Evolutionary conservation across 192 early-diverging fungal species (phyloP).

Genomic region (Phycomyces nitens): DNA sequence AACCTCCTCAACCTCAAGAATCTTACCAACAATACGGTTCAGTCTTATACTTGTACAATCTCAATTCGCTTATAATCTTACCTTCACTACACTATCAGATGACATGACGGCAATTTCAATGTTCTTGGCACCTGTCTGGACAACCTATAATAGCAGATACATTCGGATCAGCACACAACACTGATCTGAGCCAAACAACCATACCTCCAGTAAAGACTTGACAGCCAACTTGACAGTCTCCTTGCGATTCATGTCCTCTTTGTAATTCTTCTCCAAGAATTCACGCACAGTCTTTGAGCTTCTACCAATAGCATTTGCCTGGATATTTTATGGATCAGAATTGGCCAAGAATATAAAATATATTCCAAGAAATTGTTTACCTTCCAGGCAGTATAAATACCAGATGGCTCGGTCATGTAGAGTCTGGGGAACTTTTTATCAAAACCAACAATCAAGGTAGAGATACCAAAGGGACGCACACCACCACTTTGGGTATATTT

Average conservation of each 20-base stretch:
- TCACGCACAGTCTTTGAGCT: conserved; percentile 97
- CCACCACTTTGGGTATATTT: conserved; percentile 99
- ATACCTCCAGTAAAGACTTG: conserved; percentile 85
- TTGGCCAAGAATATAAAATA: not conserved
- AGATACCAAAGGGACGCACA: conserved; percentile 97
- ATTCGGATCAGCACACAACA: not conserved
- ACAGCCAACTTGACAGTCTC: conserved; percentile 89
- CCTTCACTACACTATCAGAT: conserved; percentile 64
- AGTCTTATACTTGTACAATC: not conserved
- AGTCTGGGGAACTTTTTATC: conserved; percentile 84
- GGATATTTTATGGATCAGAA: not conserved
- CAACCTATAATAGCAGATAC: conserved; percentile 55
- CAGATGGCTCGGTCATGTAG: conserved; percentile 98
- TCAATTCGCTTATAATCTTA: conserved; percentile 23
- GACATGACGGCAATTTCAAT: conserved; percentile 97
- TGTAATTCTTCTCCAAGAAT: conserved; percentile 97
- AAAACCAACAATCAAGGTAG: conserved; percentile 93
- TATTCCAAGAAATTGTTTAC: too few species aligned
- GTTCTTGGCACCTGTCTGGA: conserved; percentile 99
- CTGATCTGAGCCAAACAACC: too few species aligned
- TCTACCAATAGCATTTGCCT: conserved; percentile 94
- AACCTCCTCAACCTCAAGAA: conserved; percentile 69
- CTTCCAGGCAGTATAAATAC: conserved; percentile 98
- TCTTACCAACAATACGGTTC: conserved; percentile 30
- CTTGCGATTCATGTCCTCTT: conserved; percentile 74